Percentiles rank a stretch among this genome's conserved stretches.
Conservation (phyloP, 805 yeast species). For the Monosporozyma solicola region DNA sequence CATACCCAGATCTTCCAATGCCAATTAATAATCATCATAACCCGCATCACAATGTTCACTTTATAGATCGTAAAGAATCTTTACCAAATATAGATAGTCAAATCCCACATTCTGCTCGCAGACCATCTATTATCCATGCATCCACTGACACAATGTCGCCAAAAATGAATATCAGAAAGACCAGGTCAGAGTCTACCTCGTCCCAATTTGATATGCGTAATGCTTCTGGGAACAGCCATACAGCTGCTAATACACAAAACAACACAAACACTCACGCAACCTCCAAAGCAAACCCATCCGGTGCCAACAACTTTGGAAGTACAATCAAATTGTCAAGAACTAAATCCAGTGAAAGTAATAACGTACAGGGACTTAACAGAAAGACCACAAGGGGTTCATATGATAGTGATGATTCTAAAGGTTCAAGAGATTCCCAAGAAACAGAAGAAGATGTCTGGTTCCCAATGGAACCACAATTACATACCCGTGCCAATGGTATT, state of each 20-base stretch:
- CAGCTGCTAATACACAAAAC: neutral
- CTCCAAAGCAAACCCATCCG: neutral
- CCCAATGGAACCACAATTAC: slow-evolving; percentile 68
- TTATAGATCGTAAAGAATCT: neutral
- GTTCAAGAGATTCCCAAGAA: slow-evolving; percentile 73
- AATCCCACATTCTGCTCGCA: slow-evolving; percentile 2
- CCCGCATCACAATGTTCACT: neutral
- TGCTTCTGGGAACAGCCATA: neutral
- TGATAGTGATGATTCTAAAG: slow-evolving; percentile 67
- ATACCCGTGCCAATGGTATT: slow-evolving; percentile 59
- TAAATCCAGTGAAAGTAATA: slow-evolving; percentile 1
- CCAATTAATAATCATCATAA: neutral
- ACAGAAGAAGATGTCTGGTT: slow-evolving; percentile 97
- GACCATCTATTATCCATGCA: slow-evolving; percentile 6
- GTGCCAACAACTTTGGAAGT: neutral
- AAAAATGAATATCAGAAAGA: neutral
- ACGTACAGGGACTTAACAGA: neutral
- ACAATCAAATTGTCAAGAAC: neutral
- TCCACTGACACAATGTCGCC: neutral
- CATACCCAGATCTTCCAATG: neutral
- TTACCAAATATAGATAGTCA: neutral
- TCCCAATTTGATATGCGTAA: neutral
- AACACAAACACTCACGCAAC: neutral
- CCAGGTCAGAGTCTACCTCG: neutral
- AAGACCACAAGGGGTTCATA: slow-evolving; percentile 12